phyloP scores from a whole-genome alignment of 148 eudicot species.

The Vaccinium corymbosum region DNA sequence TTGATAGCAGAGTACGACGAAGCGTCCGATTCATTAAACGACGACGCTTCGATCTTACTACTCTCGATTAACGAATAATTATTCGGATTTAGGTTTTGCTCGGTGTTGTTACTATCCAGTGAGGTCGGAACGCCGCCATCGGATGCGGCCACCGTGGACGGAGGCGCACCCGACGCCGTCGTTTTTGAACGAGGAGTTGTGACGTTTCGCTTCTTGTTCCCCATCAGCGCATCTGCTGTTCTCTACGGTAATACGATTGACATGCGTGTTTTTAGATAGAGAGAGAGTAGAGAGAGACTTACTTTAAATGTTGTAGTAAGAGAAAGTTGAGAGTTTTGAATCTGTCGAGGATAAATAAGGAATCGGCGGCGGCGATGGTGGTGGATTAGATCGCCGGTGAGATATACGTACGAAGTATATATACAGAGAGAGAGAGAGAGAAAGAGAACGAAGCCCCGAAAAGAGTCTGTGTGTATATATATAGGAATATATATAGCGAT shows the following conservation, averaged over 20 bases:
- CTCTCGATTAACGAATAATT: not conserved
- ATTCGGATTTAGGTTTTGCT: constrained; percentile 12
- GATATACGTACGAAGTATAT: not conserved
- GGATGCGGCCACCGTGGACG: constrained; percentile 10
- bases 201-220: constrained; percentile 55
- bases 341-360: not conserved
- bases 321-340: constrained; percentile 9
- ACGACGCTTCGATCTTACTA: constrained; percentile 11
- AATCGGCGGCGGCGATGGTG: not conserved
- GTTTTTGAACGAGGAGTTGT: constrained; percentile 44
- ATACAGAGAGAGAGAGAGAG: not conserved
- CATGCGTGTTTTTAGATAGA: constrained; percentile 20
- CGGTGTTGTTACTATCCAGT: not conserved
- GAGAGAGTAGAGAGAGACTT: constrained; percentile 10
- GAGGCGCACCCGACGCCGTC: constrained; percentile 23
- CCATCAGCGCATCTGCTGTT: constrained; percentile 37
- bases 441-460: no score
- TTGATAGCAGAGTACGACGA: constrained; percentile 32
- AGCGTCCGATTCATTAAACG: constrained; percentile 13
- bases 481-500: not conserved
- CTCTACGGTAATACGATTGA: constrained; percentile 17
- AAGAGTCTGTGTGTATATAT: not conserved
- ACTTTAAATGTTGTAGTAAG: constrained; percentile 15
- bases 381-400: constrained; percentile 13
- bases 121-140: constrained; percentile 11